Base-by-base conservation (phyloP, 495 filamentous ascomycete genomes). In the Penicillium psychrofluorescens region DNA sequence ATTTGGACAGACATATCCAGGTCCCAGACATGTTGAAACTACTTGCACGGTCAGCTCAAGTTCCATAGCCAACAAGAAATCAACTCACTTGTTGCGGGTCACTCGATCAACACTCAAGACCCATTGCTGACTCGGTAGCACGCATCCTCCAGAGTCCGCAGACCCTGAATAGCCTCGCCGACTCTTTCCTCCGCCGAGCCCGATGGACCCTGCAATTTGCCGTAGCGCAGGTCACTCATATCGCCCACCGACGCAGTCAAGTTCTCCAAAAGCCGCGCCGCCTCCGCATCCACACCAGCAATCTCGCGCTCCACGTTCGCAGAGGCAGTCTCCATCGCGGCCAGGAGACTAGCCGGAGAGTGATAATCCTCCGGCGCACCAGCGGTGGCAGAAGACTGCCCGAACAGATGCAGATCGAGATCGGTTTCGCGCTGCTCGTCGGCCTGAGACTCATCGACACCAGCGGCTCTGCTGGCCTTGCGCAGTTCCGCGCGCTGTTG, bases 171-270 rank as follows among this genome's bases (percentile, higher is more conserved):
- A 9, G 71, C 64, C 36, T 85, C 84, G 15, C 79, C 71, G 29
- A 82, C 66, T 35, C 87, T 67, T 43, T 86, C 78, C 12, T 78
- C 75, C 16, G 72, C 66, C 4, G 78, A 65, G 6, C 70, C 63
- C 22, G 77, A 70, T 29, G 70, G 62, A 46, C 81, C 85, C 45
- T 75, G 70, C 48, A 89, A 74, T 41, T 81, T 83, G 31, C 88
- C 87, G 54, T 91, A 92, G 36, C 86, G 82, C 27, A 94, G 73
- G 56, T 92, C 88, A 56, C 87, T 91, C 67, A 95, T 61, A 36
- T 79, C 78, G 27, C 81, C 82, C 29, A 89, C 76, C 1, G 75
- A 82, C 29, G 72, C 66, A 44, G 73, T 72, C 36, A 90, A 74
- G 31, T 81, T 73, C 8, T 73, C 68, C 28, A 89, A 58, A 10